Evolutionary conservation across 1,139 yeast genomes (phyloP).

Genomic region (Zygosaccharomyces sapae): DNA sequence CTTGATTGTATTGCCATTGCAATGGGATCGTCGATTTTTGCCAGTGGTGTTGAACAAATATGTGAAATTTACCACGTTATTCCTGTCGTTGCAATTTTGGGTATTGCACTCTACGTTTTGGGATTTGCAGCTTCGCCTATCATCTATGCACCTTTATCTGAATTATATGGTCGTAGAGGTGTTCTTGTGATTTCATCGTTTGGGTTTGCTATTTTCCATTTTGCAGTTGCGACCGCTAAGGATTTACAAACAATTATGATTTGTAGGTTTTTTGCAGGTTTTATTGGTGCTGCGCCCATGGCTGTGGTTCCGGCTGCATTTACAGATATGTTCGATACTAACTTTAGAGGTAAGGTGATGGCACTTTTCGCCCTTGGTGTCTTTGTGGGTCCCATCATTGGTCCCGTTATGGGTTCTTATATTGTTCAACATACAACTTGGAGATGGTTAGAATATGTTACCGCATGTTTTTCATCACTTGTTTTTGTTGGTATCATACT

Average conservation of each 20-base stretch:
- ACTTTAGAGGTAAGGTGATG: conserved; percentile 63
- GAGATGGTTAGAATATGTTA: conserved; percentile 72
- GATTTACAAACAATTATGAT: conserved; percentile 68
- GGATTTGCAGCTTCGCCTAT: conserved; percentile 85
- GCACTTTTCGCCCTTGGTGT: conserved; percentile 60
- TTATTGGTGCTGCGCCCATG: conserved; percentile 73
- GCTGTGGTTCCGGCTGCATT: conserved; percentile 81
- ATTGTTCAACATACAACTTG: conserved; percentile 57
- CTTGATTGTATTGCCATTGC: conserved; percentile 45
- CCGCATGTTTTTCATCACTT: conserved; percentile 56
- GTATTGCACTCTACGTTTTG: conserved; percentile 66
- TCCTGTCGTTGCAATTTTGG: conserved; percentile 54
- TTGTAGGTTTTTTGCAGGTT: conserved; percentile 72
- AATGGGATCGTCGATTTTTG: conserved; percentile 63
- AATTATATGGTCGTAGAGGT: conserved; percentile 63
- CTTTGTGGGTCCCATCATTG: conserved; percentile 70
- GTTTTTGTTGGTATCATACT: conserved; percentile 41
- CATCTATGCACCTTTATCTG: conserved; percentile 77
- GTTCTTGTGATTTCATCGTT: conserved; percentile 53
- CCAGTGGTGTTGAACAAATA: conserved; percentile 47
- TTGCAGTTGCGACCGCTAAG: conserved; percentile 69
- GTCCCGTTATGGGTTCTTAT: conserved; percentile 71
- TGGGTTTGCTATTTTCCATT: conserved; percentile 56
- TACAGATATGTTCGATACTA: conserved; percentile 66
- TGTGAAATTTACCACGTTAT: conserved; percentile 49